Evolutionary conservation across 768 basidiomycete genomes (phyloP), one percentile per base, ranked within the genome.

Genomic region (Mycena filopes): DNA sequence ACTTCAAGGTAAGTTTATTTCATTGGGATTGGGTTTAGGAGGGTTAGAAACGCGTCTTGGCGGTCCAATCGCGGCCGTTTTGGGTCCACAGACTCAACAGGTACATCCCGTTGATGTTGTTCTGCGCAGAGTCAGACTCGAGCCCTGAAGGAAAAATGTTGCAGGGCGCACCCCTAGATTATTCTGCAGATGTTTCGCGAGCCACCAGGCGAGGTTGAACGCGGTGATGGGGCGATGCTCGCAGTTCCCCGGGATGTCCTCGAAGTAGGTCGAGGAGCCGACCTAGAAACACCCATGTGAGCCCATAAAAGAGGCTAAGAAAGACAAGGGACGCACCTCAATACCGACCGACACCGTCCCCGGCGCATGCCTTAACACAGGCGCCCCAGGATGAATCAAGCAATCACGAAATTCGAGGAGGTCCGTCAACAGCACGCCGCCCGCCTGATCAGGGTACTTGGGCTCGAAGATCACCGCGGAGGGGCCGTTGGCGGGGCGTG

Each of bases 121-220:
- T 49, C 15, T 47, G 16, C 2, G 26, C 4, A 5, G 4, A 4
- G 15, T 26, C 26, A 47, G 26, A n/a, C n/a, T n/a, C n/a, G n/a
- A n/a, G n/a, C n/a, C n/a, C n/a, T n/a, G n/a, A n/a, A n/a, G n/a
- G n/a, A n/a, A n/a, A n/a, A n/a, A n/a, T n/a, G n/a, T n/a, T n/a
- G n/a, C n/a, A n/a, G n/a, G n/a, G 31, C 48, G 20, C 5, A 49
- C 48, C 28, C 31, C n/a, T 18, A 49, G 18, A n/a, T 12, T 12
- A 20, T 49, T 49, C 48, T 49, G 48, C 18, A 49, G 3, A 31
- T 11, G 11, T 28, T 49, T 49, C 2, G 29, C 48, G 20, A 49
- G 28, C 48, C 48, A 49, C 48, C 48, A 49, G 16, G 48, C 48
- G 18, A 49, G 48, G 48, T 49, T 49, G 48, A 49, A 49, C 20